phyloP scores from a whole-genome alignment of 148 eudicot species.

The Chenopodium album region DNA sequence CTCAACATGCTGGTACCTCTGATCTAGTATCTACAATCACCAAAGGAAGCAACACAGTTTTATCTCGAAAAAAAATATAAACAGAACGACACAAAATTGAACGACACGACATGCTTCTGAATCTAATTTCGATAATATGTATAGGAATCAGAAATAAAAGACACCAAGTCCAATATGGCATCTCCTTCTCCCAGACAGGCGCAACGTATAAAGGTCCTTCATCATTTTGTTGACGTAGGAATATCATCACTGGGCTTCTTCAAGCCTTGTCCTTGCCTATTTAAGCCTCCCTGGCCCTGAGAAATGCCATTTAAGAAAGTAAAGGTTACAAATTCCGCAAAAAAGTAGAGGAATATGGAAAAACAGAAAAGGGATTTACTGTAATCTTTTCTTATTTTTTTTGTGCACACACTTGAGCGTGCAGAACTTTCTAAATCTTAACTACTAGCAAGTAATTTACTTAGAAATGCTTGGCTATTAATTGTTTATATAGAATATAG shows the following conservation, averaged over 20 bases:
- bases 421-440: background rate
- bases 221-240: slow-evolving; percentile 30
- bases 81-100: background rate
- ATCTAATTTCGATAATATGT: slow-evolving; percentile 12
- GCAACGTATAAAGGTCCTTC: background rate
- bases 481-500: background rate
- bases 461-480: background rate
- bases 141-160: slow-evolving; percentile 1
- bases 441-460: background rate
- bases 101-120: background rate
- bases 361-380: background rate
- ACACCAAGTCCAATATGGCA: background rate
- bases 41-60: background rate
- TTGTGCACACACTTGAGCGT: no score
- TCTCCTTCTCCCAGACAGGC: background rate
- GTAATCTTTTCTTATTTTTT: no score
- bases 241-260: slow-evolving; percentile 54
- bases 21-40: background rate
- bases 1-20: slow-evolving; percentile 1
- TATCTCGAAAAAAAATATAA: background rate
- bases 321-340: background rate
- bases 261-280: slow-evolving; percentile 44
- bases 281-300: slow-evolving; percentile 49
- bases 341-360: background rate
- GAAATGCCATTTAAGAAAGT: background rate